These are phyloP conservation scores for Excoecaria cochinchinensis DNA, from an alignment of 345 rosid species.

Conservation along the genomic window DNA sequence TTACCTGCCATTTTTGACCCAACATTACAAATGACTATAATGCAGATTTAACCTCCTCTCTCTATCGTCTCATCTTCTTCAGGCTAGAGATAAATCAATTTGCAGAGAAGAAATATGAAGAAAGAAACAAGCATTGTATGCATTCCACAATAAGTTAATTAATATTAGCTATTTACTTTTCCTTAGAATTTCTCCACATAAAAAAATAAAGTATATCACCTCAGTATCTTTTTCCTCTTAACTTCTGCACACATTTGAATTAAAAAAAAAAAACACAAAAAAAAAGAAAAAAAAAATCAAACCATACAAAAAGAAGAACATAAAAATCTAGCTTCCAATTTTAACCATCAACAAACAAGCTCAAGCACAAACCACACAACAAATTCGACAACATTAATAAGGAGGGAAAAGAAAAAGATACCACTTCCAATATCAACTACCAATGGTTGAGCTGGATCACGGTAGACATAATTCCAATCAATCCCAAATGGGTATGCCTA, in stretches of 20 bases:
- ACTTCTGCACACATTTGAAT: not conserved
- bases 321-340: not conserved
- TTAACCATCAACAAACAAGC: not conserved
- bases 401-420: conserved; percentile 23
- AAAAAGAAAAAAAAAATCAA: conserved; percentile 1
- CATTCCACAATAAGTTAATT: not conserved
- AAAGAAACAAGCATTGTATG: not conserved
- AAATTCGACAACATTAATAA: conserved; percentile 11
- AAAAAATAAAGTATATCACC: not conserved
- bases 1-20: conserved; percentile 43
- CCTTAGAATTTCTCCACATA: not conserved
- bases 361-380: not conserved
- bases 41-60: not conserved
- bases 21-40: conserved; percentile 2
- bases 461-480: conserved; percentile 48
- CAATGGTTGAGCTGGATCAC: conserved; percentile 48
- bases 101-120: not conserved
- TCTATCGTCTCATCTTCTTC: not conserved
- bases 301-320: not conserved
- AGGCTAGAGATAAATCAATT: conserved; percentile 7
- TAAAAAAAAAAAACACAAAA: not conserved
- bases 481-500: conserved; percentile 62
- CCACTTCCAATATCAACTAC: conserved; percentile 77
- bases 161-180: not conserved
- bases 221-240: not conserved